Base-by-base conservation (phyloP, 208 protist genomes). In the Leishmania arabica region DNA sequence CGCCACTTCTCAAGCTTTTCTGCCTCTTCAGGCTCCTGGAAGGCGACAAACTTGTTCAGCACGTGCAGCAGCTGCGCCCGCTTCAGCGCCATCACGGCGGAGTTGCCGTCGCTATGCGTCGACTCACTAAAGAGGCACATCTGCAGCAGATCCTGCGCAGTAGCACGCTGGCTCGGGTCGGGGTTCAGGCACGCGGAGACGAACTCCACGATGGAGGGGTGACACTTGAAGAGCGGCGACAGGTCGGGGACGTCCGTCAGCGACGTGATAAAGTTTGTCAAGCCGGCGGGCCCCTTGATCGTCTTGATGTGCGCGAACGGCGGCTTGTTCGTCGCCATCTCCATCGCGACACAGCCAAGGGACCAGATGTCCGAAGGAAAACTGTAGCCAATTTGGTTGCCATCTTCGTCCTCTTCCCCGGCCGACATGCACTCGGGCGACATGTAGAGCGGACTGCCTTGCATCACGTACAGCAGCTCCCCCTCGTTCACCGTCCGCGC, bases 391-490 rank as follows among this genome's bases (percentile, higher is more conserved):
- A 96, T 90, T 11, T 56, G 45, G 5, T 79, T 54, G 69, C 91
- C 91, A n/a, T 95, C 87, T 60, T 97, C 94, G 74, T 93, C 87
- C 51, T 87, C 45, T 68, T 96, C 92, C 37, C 93, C 92, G 37
- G 93, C 95, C 2, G 88, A 82, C 92, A 98, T 94, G 78, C 93
- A 96, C 85, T 98, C 93, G 0, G 95, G 95, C 0, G 93, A 96
- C 95, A 98, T 98, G 88, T 96, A 98, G 17, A 95, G 86, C 3
- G 92, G 91, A 78, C 92, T 98, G 37, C 95, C 95, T 62, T 95
- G 90, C 95, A 98, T 96, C 53, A 92, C 87, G 80, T 95, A 96
- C 7, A 96, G 80, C 47, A 94, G 80, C 73, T 96, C 89, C 8
- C 90, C 93, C 1, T 86, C 68, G 19, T 75, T 75, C 51, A 98